Base-by-base conservation (phyloP, 306 rosid species). In the Prinsepia uniflora region DNA sequence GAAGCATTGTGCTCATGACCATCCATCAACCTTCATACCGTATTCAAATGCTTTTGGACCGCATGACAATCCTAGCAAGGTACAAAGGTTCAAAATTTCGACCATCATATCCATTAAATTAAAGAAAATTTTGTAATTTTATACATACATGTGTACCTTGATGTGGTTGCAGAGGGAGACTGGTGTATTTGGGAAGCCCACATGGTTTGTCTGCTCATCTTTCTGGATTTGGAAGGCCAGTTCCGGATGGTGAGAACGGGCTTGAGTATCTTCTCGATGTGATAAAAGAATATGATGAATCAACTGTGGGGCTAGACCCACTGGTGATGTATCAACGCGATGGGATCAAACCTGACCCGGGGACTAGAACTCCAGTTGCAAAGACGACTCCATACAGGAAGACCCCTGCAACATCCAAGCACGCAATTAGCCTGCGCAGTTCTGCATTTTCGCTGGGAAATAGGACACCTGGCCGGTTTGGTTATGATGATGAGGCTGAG, bases 1-100 rank as follows among this genome's bases (percentile, higher is more conserved):
- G 96, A n/a, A 88, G 96, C 82, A 86, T 83, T 13, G 96, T 92
- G 64, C 85, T 92, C 57, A 84, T 92, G 93, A 92, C 98, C 75
- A 86, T 92, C 72, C 98, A 92, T 63, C 98, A 90, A 65, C 98
- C 98, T 84, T 88, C 98, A 15, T 90, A 46, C 60, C 81, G 96
- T 56, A 88, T 92, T 78, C 98, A 92, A 74, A 76, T 78, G 81
- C 90, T 92, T 70, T 81, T 90, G 10, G 98, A 92, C 73, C 81
- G 84, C 73, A 82, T 92, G 75, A 81, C 86, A 0, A 70, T 92
- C 82, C 96, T 92, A 34, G 98, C 96, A 19, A 93, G 96, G 98
- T 92, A 80, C 63, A 63, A 34, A 7, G 1, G 4, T 30, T 30
- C 36, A 30, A 30, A 30, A 30, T 30, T 30, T 30, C 36, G 36